Conservation (phyloP, 2,329 filamentous ascomycete genomes). For the Curvularia spicifera region DNA sequence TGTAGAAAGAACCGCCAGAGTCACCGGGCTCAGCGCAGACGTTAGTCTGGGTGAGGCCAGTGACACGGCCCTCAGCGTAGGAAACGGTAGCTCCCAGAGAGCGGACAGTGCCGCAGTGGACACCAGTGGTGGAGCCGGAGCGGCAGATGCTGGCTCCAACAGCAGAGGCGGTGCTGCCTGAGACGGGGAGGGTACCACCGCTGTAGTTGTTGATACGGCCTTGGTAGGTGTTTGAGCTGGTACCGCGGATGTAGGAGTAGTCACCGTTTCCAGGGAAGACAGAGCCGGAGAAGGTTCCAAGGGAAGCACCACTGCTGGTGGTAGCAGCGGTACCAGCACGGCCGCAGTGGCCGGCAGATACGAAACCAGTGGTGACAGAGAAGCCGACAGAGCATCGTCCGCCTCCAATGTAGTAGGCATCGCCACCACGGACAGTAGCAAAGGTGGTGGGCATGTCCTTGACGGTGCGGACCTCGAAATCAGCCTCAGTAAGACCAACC, state of each 20-base stretch:
- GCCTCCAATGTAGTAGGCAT: slow-evolving; percentile 48
- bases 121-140: slow-evolving; percentile 53
- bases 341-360: slow-evolving; percentile 53
- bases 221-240: slow-evolving; percentile 41
- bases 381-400: slow-evolving; percentile 52
- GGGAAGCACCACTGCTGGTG: slow-evolving; percentile 40
- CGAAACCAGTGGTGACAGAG: slow-evolving; percentile 52
- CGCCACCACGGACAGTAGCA: slow-evolving; percentile 48
- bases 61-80: slow-evolving; percentile 51
- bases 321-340: slow-evolving; percentile 40
- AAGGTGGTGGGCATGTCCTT: slow-evolving; percentile 45
- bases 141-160: slow-evolving; percentile 51
- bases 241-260: slow-evolving; percentile 49
- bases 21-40: slow-evolving; percentile 54
- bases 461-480: slow-evolving; percentile 50
- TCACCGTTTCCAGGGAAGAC: slow-evolving; percentile 51
- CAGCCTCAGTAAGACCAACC: slow-evolving; percentile 47
- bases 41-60: slow-evolving; percentile 51
- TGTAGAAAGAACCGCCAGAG: slow-evolving; percentile 53
- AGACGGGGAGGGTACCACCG: slow-evolving; percentile 42
- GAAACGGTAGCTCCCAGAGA: slow-evolving; percentile 47
- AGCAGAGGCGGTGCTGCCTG: slow-evolving; percentile 49
- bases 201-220: slow-evolving; percentile 47
- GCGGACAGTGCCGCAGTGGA: slow-evolving; percentile 50
- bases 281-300: slow-evolving; percentile 50